Base-by-base conservation (phyloP, 192 early-diverging fungal species). In the Pilobolus umbonatus region DNA sequence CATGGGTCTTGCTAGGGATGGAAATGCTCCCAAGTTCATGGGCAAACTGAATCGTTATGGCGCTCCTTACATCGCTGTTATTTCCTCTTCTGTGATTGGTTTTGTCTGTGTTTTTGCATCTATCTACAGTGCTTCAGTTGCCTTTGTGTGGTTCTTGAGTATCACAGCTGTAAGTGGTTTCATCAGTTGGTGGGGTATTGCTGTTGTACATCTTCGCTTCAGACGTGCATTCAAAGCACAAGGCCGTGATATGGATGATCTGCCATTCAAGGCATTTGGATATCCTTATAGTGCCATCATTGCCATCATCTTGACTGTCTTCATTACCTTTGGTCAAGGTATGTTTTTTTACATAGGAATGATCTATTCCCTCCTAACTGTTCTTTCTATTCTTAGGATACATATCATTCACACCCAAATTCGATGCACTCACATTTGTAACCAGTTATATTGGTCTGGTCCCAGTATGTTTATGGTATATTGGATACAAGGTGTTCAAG, bases 181-280 rank as follows among this genome's bases (percentile, higher is more conserved):
- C 57, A 67, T 85, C 14, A 87, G 85, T 58, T 92, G 92, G 92
- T 39, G 86, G 32, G 86, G 85, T 52, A 94, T 92, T 64, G 79
- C 78, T 11, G 44, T 88, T 43, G 84, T 80, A 30, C 92, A 94
- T 60, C 71, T 85, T 57, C 84, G 91, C 17, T 94, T 91, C 80
- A 84, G 89, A 34, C 76, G 74, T n/a, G 89, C 91, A 10, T 86
- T 81, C 45, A 57, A 77, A 7, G 77, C 73, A 30, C 91, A 94
- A 61, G 82, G 81, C 8, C 81, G 82, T 60, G 61, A 70, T 36
- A 26, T 86, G 12, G 47, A 71, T 3, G 75, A 79, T 26, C 75
- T 94, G 40, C 87, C 88, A 0, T 94, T 85, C 62, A 60, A 61
- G 4, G 80, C 89, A 1, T 75, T 79, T 5, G 72, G 80, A 43